A percentile compares a stretch with the other conserved stretches of the same genome.
Conservation (phyloP, 2,329 filamentous ascomycete genomes). For the Botrytis fabae region DNA sequence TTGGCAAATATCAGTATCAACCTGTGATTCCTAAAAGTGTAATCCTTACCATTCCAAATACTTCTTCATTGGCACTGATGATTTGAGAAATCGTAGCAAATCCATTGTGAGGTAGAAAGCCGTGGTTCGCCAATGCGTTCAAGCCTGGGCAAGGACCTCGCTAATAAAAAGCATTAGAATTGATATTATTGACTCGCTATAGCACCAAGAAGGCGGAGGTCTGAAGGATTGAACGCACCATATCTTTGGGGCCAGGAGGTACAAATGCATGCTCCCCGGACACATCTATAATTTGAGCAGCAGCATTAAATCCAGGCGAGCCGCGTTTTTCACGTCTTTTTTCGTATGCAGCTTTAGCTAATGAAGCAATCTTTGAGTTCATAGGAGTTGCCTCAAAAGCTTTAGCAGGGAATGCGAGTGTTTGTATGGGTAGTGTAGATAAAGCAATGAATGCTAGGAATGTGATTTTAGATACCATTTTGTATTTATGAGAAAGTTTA, state of each 20-base stretch:
- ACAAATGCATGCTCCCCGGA: constrained; percentile 17
- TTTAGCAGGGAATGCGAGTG: constrained; percentile 10
- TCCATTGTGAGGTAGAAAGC: constrained; percentile 43
- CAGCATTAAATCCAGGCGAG: constrained; percentile 23
- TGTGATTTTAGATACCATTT: background rate
- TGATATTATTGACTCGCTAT: background rate
- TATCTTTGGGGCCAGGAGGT: constrained; percentile 6
- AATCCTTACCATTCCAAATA: constrained; percentile 45
- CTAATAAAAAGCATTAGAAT: background rate
- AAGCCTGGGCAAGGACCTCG: constrained; percentile 42
- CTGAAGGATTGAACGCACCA: background rate
- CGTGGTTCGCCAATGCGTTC: constrained; percentile 47
- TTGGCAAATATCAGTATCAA: constrained; percentile 22
- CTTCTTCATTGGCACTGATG: constrained; percentile 31
- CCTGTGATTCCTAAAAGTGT: constrained; percentile 24
- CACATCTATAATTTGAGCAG: constrained; percentile 23
- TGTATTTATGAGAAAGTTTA: background rate
- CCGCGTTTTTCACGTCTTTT: constrained; percentile 20
- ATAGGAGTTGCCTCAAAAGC: constrained; percentile 23
- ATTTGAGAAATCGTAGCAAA: constrained; percentile 27
- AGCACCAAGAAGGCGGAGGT: background rate
- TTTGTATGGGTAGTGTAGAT: background rate
- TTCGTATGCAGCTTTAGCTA: constrained; percentile 18
- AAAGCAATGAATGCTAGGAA: background rate
- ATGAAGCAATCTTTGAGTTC: constrained; percentile 10